phyloP scores from a whole-genome alignment of 495 filamentous ascomycete species.

The Tuber microsphaerosporum region DNA sequence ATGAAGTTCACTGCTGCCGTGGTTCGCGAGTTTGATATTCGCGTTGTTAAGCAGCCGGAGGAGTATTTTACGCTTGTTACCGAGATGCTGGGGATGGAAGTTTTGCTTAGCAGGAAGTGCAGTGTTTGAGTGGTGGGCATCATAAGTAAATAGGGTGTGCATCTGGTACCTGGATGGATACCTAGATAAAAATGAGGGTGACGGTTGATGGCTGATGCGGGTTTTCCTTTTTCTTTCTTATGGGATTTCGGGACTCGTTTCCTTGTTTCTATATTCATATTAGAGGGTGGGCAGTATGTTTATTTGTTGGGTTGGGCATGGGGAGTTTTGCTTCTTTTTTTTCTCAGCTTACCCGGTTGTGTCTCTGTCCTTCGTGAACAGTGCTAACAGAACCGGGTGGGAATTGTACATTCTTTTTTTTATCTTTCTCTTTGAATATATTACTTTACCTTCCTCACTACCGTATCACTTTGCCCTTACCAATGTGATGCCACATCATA shows the following conservation, averaged over 20 bases:
- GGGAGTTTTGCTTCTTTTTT: not conserved
- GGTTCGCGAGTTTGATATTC: slow-evolving; percentile 30
- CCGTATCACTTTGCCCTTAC: not conserved
- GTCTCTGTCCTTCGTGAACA: not conserved
- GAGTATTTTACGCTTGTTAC: slow-evolving; percentile 19
- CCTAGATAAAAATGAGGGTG: not conserved
- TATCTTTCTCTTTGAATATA: not conserved
- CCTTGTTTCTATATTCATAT: not conserved
- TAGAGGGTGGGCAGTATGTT: not conserved
- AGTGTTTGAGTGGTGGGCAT: not conserved
- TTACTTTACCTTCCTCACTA: not conserved
- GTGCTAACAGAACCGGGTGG: not conserved
- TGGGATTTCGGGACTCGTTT: not conserved
- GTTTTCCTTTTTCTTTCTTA: not conserved
- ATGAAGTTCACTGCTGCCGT: slow-evolving; percentile 28
- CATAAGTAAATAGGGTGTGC: not conserved
- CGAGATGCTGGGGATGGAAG: slow-evolving; percentile 22
- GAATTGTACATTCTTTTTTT: not conserved
- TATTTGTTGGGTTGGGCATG: not conserved
- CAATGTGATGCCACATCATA: not conserved
- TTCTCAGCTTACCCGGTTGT: not conserved
- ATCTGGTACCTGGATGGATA: not conserved
- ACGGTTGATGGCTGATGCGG: not conserved
- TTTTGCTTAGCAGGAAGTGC: slow-evolving; percentile 1
- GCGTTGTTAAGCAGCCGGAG: slow-evolving; percentile 24